Evolutionary conservation across 768 basidiomycete species (phyloP).

Genomic region (Russula vinacea): DNA sequence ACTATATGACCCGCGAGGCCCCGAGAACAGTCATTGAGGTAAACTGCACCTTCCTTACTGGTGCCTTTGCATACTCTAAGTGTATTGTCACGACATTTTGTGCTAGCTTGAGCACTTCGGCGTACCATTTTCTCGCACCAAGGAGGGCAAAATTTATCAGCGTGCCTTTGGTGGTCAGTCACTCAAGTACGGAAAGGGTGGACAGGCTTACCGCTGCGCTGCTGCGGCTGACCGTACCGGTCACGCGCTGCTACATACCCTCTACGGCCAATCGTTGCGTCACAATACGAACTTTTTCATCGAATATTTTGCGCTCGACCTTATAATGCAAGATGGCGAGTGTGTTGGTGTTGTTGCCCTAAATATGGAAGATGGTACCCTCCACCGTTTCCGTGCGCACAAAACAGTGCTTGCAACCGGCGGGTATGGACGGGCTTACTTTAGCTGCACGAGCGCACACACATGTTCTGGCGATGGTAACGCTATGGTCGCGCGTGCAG

Average conservation of each 20-base stretch:
- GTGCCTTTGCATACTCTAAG: background rate
- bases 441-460: constrained; percentile 97
- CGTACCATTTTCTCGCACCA: constrained; percentile 96
- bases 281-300: constrained; percentile 99
- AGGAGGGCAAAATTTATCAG: constrained; percentile 99
- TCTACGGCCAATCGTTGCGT: constrained; percentile 97
- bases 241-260: constrained; percentile 96
- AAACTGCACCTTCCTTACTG: constrained; percentile 20
- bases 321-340: constrained; percentile 98
- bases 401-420: constrained; percentile 98
- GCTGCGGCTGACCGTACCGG: constrained; percentile 99
- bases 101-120: constrained; percentile 96
- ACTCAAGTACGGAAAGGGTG: constrained; percentile 94
- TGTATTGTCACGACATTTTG: constrained; percentile 5
- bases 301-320: constrained; percentile 98
- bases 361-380: constrained; percentile 99
- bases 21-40: constrained; percentile 92
- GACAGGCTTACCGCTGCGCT: constrained; percentile 98
- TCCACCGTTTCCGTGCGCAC: constrained; percentile 97
- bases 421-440: constrained; percentile 97
- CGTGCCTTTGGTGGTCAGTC: constrained; percentile 99
- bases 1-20: constrained; percentile 99
- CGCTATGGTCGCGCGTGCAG: constrained; percentile 96
- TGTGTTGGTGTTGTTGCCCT: constrained; percentile 99
- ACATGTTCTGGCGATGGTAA: constrained; percentile 99